Percentiles rank a stretch among this genome's conserved stretches.
phyloP scores from a whole-genome alignment of 139 green algal genomes.

The Zygnema circumcarinatum region DNA sequence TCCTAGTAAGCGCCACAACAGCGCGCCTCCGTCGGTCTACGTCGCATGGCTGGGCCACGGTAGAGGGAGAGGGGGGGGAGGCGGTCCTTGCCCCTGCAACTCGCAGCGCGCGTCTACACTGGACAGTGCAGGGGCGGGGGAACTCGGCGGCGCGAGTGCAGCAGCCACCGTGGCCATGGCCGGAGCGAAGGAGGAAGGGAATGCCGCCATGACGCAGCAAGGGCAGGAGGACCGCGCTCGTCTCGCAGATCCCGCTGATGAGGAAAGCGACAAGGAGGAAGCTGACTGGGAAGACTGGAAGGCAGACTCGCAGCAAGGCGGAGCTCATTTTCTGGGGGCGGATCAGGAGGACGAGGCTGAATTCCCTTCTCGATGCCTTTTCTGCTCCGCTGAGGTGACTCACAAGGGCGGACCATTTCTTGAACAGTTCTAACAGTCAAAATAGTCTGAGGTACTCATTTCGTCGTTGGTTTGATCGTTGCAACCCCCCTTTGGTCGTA shows the following conservation, averaged over 20 bases:
- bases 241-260: background rate
- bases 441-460: background rate
- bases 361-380: background rate
- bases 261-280: constrained; percentile 9
- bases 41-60: too few relatives aligned
- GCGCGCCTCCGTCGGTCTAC: too few relatives aligned
- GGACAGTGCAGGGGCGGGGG: too few relatives aligned
- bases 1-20: too few relatives aligned
- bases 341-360: background rate
- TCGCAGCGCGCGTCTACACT: too few relatives aligned
- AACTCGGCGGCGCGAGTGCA: too few relatives aligned
- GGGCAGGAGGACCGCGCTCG: background rate
- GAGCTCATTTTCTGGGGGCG: background rate
- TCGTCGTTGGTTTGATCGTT: background rate
- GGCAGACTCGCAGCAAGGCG: background rate
- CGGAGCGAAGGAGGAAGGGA: background rate
- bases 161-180: too few relatives aligned
- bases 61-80: too few relatives aligned
- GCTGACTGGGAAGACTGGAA: constrained; percentile 22
- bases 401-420: too few relatives aligned
- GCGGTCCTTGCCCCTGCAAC: too few relatives aligned
- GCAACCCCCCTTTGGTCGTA: background rate
- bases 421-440: background rate
- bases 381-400: background rate
- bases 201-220: background rate